Percentiles rank a stretch among this genome's conserved stretches.
phyloP scores from a whole-genome alignment of 345 rosid genomes.

The Alliaria petiolata region DNA sequence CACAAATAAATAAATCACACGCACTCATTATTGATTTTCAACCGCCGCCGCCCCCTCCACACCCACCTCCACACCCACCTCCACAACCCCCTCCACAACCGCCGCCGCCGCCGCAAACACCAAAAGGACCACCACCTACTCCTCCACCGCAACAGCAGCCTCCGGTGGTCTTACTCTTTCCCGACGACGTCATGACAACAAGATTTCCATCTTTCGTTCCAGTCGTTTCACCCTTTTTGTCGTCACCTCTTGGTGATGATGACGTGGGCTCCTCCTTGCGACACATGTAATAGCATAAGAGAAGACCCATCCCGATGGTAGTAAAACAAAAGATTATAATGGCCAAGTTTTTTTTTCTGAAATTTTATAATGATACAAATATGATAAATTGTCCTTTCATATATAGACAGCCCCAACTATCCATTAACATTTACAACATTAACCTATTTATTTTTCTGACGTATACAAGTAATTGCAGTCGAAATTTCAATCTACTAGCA shows the following conservation, averaged over 20 bases:
- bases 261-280: neutral
- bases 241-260: neutral
- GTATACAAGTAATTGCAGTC: neutral
- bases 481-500: neutral
- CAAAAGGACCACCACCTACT: neutral
- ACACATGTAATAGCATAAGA: neutral
- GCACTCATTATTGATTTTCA: neutral
- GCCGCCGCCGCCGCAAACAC: neutral
- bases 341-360: neutral
- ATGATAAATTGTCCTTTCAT: neutral
- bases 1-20: neutral
- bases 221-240: neutral
- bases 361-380: neutral
- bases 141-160: neutral
- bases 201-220: constrained; percentile 17
- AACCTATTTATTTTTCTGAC: neutral
- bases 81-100: neutral
- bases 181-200: constrained; percentile 12
- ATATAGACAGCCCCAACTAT: neutral
- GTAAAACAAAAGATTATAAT: neutral
- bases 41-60: too few species aligned
- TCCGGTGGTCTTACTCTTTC: neutral
- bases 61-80: neutral
- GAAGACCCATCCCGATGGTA: neutral
- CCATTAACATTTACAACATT: neutral